Evolutionary conservation across 148 eudicot species (phyloP), one percentile per base, ranked within the genome.

Genomic region (Hydrangea macrophylla): DNA sequence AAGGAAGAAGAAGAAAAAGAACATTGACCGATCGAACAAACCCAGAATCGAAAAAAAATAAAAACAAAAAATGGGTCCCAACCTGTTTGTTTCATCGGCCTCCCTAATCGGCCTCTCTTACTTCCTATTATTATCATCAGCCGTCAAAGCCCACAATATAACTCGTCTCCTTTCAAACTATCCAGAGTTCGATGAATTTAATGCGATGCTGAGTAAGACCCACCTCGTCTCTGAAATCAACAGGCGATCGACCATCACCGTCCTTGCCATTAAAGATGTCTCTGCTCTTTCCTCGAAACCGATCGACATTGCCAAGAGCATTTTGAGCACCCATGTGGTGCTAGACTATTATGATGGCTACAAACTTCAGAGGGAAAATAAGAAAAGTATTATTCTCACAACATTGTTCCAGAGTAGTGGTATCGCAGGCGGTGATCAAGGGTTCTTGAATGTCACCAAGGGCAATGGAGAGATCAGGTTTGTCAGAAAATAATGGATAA

Each of bases 281-380:
- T 68, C 64, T 12, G 57, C 10, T 1, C 48, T 75, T 5, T n/a
- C 40, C 6, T 44, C 50, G 3, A 55, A 61, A 15, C 57, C 68
- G 0, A 32, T 13, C 3, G 78, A 75, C 2, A 69, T 37, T 1
- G 24, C 9, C 10, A 75, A 60, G 73, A 20, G 53, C 2, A 62
- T 75, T 50, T 37, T 75, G 23, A 75, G 67, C 61, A 61, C 8
- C 69, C 78, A 75, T 64, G 64, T 75, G 39, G 25, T 75, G 23
- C 64, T 75, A 2, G 78, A 75, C 48, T 75, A 75, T 61, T 75
- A 27, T 27, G 78, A 75, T 8, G 7, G 1, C 2, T 10, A 31
- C 58, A 75, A 75, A 32, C 78, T 75, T 27, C 23, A 26, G 28
- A 68, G 62, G 56, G 26, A 68, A 28, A 75, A 55, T 45, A 51